Evolutionary conservation across 495 filamentous ascomycete species (phyloP), one percentile per base, ranked within the genome.

Genomic region (Trichoderma parareesei): DNA sequence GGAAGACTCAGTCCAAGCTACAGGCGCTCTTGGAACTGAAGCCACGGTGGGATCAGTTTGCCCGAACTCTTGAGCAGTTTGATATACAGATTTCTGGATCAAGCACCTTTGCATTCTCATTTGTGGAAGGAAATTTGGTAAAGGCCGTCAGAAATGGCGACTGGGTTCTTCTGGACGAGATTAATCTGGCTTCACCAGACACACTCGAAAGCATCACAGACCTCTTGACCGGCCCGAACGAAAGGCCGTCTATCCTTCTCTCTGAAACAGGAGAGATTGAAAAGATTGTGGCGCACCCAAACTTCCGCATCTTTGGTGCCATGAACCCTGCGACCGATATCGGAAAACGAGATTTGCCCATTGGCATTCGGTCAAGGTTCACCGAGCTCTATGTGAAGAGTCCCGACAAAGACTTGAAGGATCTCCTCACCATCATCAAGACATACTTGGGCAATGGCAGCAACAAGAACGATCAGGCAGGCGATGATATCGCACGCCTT

Each of bases 291-390:
- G 93, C 92, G 2, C 94, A 99, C 72, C 88, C 90, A 3, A 85
- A 97, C 69, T 99, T 99, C 73, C 87, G 95, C 41, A 89, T 99
- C 35, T 98, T 99, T 74, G 95, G 90, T 35, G 94, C 94, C 55
- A 99, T 99, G 95, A 99, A 99, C 71, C 95, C 95, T 55, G 93
- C 95, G 11, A 98, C 93, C 13, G 95, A 99, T 80, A 85, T 96
- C 65, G 95, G 95, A 41, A 99, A 98, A 77, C 85, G 91, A 64
- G 94, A 98, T 73, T 80, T 99, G 4, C 93, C 92, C 0, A 84
- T 88, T 62, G 91, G 94, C 5, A 79, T 95, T 40, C 81, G 91
- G 37, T 92, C 90, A 53, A 83, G 92, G 20, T 99, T 99, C 71
- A 97, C 93, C 0, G 95, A 99, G 71, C 78, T 97, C 16, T 99